phyloP scores from a whole-genome alignment of 805 yeast species.

The Yueomyces sinensis region DNA sequence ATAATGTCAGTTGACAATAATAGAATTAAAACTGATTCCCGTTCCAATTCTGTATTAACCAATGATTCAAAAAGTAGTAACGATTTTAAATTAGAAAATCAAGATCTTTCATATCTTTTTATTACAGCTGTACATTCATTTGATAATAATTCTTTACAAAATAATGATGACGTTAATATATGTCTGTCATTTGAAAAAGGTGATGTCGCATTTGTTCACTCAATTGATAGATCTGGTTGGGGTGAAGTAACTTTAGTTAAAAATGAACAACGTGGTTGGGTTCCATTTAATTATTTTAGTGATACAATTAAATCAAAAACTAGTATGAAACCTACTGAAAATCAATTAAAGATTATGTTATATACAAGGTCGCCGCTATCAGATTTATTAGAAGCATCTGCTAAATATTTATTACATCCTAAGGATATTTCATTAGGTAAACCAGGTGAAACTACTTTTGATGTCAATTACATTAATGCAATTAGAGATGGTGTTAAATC shows the following conservation, averaged over 20 bases:
- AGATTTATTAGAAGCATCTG: constrained; percentile 47
- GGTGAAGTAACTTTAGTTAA: constrained; percentile 68
- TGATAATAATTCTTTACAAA: constrained; percentile 43
- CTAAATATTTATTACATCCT: constrained; percentile 53
- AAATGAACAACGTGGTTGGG: constrained; percentile 64
- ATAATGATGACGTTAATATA: constrained; percentile 53
- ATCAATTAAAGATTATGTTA: constrained; percentile 6
- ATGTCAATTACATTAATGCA: constrained; percentile 43
- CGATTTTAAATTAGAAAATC: constrained; percentile 20
- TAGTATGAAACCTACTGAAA: background rate
- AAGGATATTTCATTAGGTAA: constrained; percentile 32
- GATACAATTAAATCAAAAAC: constrained; percentile 21
- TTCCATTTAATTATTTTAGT: constrained; percentile 68
- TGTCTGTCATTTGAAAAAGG: constrained; percentile 59
- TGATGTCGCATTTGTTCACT: constrained; percentile 66
- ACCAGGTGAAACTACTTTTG: constrained; percentile 33
- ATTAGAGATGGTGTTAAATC: constrained; percentile 63
- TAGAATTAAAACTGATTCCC: background rate
- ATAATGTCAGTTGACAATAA: background rate
- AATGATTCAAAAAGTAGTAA: background rate
- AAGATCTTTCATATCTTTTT: constrained; percentile 40
- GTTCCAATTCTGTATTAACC: background rate
- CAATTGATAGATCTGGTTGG: constrained; percentile 76
- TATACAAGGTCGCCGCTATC: constrained; percentile 38
- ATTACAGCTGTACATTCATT: constrained; percentile 47